These are phyloP conservation scores for Trichoderma hamatum DNA, from an alignment of 2,329 filamentous ascomycete genomes.

Conservation along the genomic window DNA sequence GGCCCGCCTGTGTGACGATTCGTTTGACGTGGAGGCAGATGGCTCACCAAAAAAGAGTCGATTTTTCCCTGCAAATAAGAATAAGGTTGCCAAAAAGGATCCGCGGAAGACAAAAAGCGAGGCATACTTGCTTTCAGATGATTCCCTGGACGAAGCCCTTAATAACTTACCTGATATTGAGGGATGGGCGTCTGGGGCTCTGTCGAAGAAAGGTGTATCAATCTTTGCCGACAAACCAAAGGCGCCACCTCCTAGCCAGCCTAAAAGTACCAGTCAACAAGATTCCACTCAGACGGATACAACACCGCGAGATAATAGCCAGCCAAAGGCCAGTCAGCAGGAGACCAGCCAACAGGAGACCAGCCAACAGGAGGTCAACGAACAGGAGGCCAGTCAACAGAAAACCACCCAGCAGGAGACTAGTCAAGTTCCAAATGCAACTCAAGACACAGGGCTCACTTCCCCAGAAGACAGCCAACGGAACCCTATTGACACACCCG, in stretches of 20 bases:
- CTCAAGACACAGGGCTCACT: constrained; percentile 25
- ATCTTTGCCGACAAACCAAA: constrained; percentile 52
- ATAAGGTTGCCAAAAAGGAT: constrained; percentile 34
- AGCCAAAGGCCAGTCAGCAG: background rate
- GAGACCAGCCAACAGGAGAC: constrained; percentile 24
- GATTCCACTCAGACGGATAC: background rate
- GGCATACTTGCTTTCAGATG: constrained; percentile 56
- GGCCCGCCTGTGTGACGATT: constrained; percentile 56
- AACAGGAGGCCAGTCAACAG: constrained; percentile 22
- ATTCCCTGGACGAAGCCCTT: constrained; percentile 60
- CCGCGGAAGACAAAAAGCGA: constrained; percentile 43
- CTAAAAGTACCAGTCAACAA: background rate
- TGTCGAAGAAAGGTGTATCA: constrained; percentile 43
- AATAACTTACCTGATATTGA: constrained; percentile 55
- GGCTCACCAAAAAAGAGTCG: constrained; percentile 53
- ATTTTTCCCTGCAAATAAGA: constrained; percentile 51
- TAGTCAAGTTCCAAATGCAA: constrained; percentile 24
- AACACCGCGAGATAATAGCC: constrained; percentile 14
- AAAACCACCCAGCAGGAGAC: constrained; percentile 16
- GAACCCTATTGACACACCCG: constrained; percentile 30
- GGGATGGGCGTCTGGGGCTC: constrained; percentile 48
- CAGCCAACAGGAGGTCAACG: constrained; percentile 3
- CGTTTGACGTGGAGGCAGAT: constrained; percentile 36
- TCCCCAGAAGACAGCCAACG: constrained; percentile 32
- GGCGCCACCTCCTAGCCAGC: background rate